Evolutionary conservation across 108 stramenopile genomes (phyloP).

Genomic region (Fragilaria crotonensis): DNA sequence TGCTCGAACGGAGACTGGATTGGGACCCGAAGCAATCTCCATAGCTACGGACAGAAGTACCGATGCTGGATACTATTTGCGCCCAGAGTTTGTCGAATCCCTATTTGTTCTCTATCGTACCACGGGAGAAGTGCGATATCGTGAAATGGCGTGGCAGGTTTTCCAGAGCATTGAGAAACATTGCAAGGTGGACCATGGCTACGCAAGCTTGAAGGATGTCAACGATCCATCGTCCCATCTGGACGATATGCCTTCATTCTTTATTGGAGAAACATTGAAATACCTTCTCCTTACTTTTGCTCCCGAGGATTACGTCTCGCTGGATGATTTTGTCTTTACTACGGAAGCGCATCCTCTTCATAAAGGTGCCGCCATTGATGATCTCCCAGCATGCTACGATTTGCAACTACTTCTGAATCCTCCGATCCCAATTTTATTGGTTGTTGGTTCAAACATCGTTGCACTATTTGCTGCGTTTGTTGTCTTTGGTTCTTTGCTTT

Average conservation of each 20-base stretch:
- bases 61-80: slow-evolving; percentile 24
- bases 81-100: slow-evolving; percentile 56
- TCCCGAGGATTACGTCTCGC: slow-evolving; percentile 4
- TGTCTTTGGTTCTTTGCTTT: no score
- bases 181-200: slow-evolving; percentile 28
- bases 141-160: slow-evolving; percentile 47
- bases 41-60: slow-evolving; percentile 32
- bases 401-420: no score
- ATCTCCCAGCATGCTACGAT: no score
- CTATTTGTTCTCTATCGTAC: slow-evolving; percentile 30
- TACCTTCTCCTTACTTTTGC: slow-evolving; percentile 30
- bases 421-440: no score
- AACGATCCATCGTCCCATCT: slow-evolving; percentile 6
- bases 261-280: slow-evolving; percentile 61
- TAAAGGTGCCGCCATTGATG: no score
- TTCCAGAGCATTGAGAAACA: slow-evolving; percentile 46
- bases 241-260: slow-evolving; percentile 60
- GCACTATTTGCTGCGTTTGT: no score
- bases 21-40: slow-evolving; percentile 28
- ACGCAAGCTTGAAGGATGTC: slow-evolving; percentile 30
- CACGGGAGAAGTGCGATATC: slow-evolving; percentile 54
- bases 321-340: slow-evolving; percentile 41
- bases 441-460: no score
- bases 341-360: slow-evolving; percentile 5
- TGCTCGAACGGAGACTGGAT: slow-evolving; percentile 23